Percentiles rank a stretch among this genome's conserved stretches.
phyloP scores from a whole-genome alignment of 129 eudicot genomes.

The Escallonia herrerae region DNA sequence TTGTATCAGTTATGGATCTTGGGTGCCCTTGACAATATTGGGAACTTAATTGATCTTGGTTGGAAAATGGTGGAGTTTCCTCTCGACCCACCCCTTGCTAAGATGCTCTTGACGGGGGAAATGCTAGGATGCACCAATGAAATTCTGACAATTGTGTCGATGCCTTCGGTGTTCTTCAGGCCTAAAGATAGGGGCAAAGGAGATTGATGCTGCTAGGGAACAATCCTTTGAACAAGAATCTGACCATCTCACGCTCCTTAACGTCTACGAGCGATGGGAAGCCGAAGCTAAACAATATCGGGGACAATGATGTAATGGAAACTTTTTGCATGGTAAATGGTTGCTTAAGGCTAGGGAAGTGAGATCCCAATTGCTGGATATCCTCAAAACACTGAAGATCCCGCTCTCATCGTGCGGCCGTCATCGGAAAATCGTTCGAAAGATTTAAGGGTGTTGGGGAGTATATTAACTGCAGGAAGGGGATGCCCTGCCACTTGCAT shows the following conservation, averaged over 20 bases:
- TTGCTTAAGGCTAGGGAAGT: constrained; percentile 38
- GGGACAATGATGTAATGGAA: constrained; percentile 33
- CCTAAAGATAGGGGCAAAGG: constrained; percentile 5
- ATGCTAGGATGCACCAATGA: constrained; percentile 12
- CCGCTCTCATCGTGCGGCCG: constrained; percentile 12
- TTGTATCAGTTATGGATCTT: constrained; percentile 11
- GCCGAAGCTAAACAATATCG: constrained; percentile 22
- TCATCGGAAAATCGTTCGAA: constrained; percentile 33
- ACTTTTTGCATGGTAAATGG: constrained; percentile 26
- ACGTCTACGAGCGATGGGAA: constrained; percentile 32
- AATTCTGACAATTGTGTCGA: constrained; percentile 9
- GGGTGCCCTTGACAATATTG: constrained; percentile 15
- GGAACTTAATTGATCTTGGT: constrained; percentile 9
- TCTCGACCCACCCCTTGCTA: constrained; percentile 12
- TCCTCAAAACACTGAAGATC: constrained; percentile 36
- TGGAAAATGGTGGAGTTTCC: constrained; percentile 20
- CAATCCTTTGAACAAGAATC: constrained; percentile 10
- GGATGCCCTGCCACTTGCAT: constrained; percentile 40
- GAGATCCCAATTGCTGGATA: constrained; percentile 44
- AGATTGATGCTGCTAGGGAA: constrained; percentile 10
- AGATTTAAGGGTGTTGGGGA: constrained; percentile 30
- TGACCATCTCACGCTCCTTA: constrained; percentile 24
- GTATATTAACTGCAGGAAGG: constrained; percentile 34
- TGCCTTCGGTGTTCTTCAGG: constrained; percentile 7
- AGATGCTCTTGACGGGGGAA: constrained; percentile 13